phyloP scores from a whole-genome alignment of 495 filamentous ascomycete genomes.

The Paragyromitra xinjiangensis region DNA sequence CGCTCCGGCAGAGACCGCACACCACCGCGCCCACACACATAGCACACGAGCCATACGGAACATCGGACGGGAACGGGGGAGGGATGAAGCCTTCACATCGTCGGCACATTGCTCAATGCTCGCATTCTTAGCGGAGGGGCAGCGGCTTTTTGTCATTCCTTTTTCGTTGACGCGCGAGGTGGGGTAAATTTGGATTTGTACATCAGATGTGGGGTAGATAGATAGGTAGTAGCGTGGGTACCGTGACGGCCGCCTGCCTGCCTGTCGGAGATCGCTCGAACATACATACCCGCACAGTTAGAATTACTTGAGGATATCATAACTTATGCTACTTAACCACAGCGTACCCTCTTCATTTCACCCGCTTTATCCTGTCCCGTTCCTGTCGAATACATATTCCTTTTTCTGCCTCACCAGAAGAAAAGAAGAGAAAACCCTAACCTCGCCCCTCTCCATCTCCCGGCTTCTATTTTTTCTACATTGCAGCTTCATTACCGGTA shows the following conservation, averaged over 20 bases:
- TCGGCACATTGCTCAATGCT: conserved; percentile 53
- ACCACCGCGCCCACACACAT: conserved; percentile 15
- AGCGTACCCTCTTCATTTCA: conserved; percentile 53
- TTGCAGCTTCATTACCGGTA: conserved; percentile 19
- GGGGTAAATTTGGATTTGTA: conserved; percentile 55
- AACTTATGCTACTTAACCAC: conserved; percentile 52
- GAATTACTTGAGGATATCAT: conserved; percentile 51
- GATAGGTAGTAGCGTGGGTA: conserved; percentile 42
- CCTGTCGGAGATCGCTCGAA: conserved; percentile 49
- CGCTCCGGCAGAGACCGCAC: conserved; percentile 39
- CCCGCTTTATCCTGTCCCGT: conserved; percentile 52
- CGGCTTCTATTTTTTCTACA: conserved; percentile 35
- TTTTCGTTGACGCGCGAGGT: conserved; percentile 52
- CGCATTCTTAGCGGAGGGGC: conserved; percentile 52
- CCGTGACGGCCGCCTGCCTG: conserved; percentile 29
- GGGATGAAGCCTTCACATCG: conserved; percentile 49
- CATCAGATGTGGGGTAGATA: conserved; percentile 55
- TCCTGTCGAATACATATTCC: conserved; percentile 42
- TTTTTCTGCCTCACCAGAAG: conserved; percentile 28
- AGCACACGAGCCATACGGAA: conserved; percentile 45
- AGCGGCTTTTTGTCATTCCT: conserved; percentile 42
- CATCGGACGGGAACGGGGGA: conserved; percentile 53
- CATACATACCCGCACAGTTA: conserved; percentile 45
- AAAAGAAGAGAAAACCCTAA: conserved; percentile 42
- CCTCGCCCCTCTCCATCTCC: conserved; percentile 49